Base-by-base conservation (phyloP, 129 eudicot genomes). In the Helichrysum umbraculigerum region DNA sequence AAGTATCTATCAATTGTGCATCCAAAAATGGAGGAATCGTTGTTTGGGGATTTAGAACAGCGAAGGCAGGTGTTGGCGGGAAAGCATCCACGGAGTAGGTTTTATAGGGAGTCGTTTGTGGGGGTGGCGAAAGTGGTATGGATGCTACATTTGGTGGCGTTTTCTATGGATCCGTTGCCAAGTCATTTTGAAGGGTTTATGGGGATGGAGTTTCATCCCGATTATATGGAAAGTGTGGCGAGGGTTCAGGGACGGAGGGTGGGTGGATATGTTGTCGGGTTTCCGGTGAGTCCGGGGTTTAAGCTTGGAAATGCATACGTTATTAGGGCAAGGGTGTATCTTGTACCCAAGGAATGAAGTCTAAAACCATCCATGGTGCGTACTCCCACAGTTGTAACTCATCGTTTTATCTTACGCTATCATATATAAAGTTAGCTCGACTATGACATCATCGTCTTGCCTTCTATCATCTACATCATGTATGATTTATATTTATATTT, bases 1-100 rank as follows among this genome's bases (percentile, higher is more conserved):
- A 91, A 91, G 81, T 94, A 91, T 73, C 85, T 91, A 14, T 83
- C 96, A 28, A 83, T 94, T 11, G 86, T 94, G 12, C 98, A 94
- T 70, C 98, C 98, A 20, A 94, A 94, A 59, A 94, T 94, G 98
- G 98, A 94, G 88, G 93, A 91, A 77, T 94, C 98, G 1, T 74
- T 94, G 81, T 94, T 94, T 21, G 98, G 97, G 17, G 87, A 94
- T 68, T 33, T 91, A 81, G 98, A 94, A 68, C 98, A 94, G 71
- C 83, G 97, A 17, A 83, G 89, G 50, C 93, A 87, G 74, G 90
- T 94, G 54, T 67, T 89, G 79, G 97, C 82, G 32, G 97, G 96
- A 39, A 82, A 82, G 76, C 98, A 94, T 74, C 98, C 98, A 1
- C 81, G 98, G 85, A 94, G 91, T 56, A 78, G 83, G 83, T 94